Base-by-base conservation (phyloP, 73 alveolate species). In the Urostyla sp. region DNA sequence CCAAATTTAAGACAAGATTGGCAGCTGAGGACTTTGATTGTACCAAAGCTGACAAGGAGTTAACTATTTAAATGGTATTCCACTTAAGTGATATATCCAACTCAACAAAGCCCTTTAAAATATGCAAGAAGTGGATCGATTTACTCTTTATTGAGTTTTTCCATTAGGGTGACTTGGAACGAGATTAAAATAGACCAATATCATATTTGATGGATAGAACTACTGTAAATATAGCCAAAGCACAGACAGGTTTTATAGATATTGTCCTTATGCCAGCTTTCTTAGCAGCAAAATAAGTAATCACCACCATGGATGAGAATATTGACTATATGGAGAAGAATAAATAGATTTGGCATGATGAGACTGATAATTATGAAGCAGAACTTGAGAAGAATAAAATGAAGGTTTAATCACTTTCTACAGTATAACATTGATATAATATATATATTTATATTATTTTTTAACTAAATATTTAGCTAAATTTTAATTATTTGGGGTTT, bases 11-110 rank as follows among this genome's bases (percentile, higher is more conserved):
- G 63, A 55, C 90, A 0, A 80, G 87, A 46, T 52, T 84, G 20
- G 83, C 50, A 20, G 76, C 87, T 20, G 78, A 69, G 38, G 87
- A 75, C 28, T 87, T 83, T 36, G 72, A 67, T 23, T 87, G 90
- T 26, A 87, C 87, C 4, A 80, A 46, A 44, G 86, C 73, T 37
- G 92, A 86, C 21, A 89, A 88, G 57, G 87, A 79, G 43, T 63
- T 80, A 8, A 61, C 76, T 11, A 77, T 88, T 79, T 69, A 54
- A 31, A 87, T 79, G 91, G 48, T 59, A 20, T 61, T 91, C 37
- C 97, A 91, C 67, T 31, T 87, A 0, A 76, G 92, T 2, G 97
- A 91, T 66, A 78, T 91, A 27, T 72, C 91, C 26, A 91, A 91
- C 66, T 88, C 97, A 27, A 85, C 94, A 0, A 91, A 91, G 78